A percentile compares a stretch with the other conserved stretches of the same genome.
Conservation (phyloP, 306 rosid genomes). For the Dalbergia oliveri region DNA sequence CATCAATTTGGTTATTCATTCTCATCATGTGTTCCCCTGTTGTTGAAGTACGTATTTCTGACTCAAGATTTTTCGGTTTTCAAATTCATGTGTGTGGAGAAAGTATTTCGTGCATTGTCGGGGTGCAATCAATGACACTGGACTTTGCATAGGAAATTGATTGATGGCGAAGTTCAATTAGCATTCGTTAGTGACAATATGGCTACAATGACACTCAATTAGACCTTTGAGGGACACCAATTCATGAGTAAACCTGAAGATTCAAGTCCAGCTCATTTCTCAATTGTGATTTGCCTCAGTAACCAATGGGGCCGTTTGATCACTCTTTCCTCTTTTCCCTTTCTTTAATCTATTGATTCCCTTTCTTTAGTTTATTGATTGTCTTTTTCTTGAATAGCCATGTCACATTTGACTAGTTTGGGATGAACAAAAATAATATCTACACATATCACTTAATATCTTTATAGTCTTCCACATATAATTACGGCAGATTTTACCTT, state of each 20-base stretch:
- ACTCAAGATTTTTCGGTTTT: slow-evolving; percentile 19
- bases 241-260: slow-evolving; percentile 57
- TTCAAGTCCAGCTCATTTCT: slow-evolving; percentile 60
- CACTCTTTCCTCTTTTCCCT: slow-evolving; percentile 21
- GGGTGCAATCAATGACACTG: slow-evolving; percentile 32
- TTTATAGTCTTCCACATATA: neutral
- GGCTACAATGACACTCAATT: slow-evolving; percentile 52
- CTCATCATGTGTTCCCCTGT: slow-evolving; percentile 14
- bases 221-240: slow-evolving; percentile 36
- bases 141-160: neutral
- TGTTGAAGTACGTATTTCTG: slow-evolving; percentile 26
- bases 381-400: slow-evolving; percentile 38
- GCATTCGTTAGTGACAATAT: slow-evolving; percentile 16
- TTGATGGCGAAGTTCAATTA: slow-evolving; percentile 8
- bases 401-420: slow-evolving; percentile 41
- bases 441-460: neutral
- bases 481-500: too few relatives aligned
- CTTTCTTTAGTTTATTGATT: slow-evolving; percentile 12
- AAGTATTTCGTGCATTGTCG: slow-evolving; percentile 40
- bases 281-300: slow-evolving; percentile 27
- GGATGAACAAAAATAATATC: neutral
- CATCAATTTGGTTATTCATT: slow-evolving; percentile 33
- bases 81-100: slow-evolving; percentile 17
- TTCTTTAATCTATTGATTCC: slow-evolving; percentile 8
- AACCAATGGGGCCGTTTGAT: slow-evolving; percentile 40